Evolutionary conservation across 805 yeast genomes (phyloP), one percentile per base, ranked within the genome.

Genomic region (Yamadazyma insecticola): DNA sequence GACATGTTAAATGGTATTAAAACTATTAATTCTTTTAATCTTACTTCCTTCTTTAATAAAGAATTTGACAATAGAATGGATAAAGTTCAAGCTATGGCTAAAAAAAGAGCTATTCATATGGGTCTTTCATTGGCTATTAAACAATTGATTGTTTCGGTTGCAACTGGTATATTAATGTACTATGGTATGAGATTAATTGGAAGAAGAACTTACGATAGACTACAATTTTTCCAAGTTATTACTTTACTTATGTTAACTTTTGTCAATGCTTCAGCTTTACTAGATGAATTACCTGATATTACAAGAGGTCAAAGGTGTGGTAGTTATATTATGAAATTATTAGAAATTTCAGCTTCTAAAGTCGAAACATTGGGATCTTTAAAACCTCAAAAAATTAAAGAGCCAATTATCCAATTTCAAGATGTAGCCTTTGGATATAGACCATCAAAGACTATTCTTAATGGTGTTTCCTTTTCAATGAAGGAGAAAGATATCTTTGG

Each of bases 231-330:
- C 60, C 74, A 76, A 44, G 84, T 89, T 0, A 70, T 85, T 32
- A 71, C 89, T 1, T 53, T 92, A 37, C 58, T 90, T 15, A 59
- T 87, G 1, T 86, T 90, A 50, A 78, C 96, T 0, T 61, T 86
- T 18, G 68, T 78, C 30, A 74, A 78, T 10, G 74, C 90, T 12
- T 70, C 78, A 4, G 61, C 69, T 13, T 47, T 84, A 16, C 57
- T 88, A 24, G 55, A 68, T 11, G 76, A 79, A 36, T 60, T 89
- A n/a, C 96, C 97, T 0, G 84, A 81, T 37, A 70, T 88, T 3
- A 72, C 81, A 13, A 72, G 88, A 36, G 96, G 95, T 1, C 80
- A 85, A 48, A 60, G 89, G 44, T 86, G 85, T 7, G 86, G 80
- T 0, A 66, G 73, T 2, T 48, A 45, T 29, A 55, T 81, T 1